Evolutionary conservation across 108 stramenopile species (phyloP), one percentile per base, ranked within the genome.

Genomic region (Pseudonitzschia delicatissima): DNA sequence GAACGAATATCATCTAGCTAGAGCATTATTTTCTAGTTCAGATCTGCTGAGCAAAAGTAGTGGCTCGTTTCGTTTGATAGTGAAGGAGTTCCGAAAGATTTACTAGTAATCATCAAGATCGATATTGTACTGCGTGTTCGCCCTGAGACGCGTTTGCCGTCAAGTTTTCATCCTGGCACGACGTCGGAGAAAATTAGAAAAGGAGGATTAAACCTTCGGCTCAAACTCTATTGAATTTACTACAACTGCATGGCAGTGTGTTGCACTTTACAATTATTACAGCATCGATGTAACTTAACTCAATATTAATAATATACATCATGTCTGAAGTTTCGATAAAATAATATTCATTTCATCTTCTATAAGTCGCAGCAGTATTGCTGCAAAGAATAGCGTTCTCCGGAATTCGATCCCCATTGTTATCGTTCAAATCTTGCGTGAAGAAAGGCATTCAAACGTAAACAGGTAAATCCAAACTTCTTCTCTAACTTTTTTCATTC

Each of bases 271-370:
- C n/a, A n/a, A n/a, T n/a, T n/a, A n/a, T n/a, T n/a, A n/a, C n/a
- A n/a, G n/a, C n/a, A n/a, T n/a, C n/a, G n/a, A n/a, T n/a, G n/a
- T n/a, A n/a, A n/a, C n/a, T n/a, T n/a, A n/a, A n/a, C n/a, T n/a
- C n/a, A n/a, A n/a, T n/a, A n/a, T n/a, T n/a, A n/a, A n/a, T n/a
- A 48, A 48, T 48, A 48, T 48, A 48, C 47, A 48, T 48, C 21
- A 48, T 48, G 9, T 2, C 8, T 9, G 47, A 2, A 48, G 47
- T 48, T 21, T 18, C 4, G 47, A 48, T 44, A n/a, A 23, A 48
- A 48, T n/a, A n/a, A n/a, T 21, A 48, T 48, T 48, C 47, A 23
- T 48, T 48, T 21, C 47, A 21, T 48, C 47, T 48, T 48, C n/a
- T 23, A 48, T 23, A 48, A 48, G 47, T 48, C 23, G 47, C 47